Evolutionary conservation across 2,329 filamentous ascomycete species (phyloP), one percentile per base, ranked within the genome.

Genomic region (Claviceps africana): DNA sequence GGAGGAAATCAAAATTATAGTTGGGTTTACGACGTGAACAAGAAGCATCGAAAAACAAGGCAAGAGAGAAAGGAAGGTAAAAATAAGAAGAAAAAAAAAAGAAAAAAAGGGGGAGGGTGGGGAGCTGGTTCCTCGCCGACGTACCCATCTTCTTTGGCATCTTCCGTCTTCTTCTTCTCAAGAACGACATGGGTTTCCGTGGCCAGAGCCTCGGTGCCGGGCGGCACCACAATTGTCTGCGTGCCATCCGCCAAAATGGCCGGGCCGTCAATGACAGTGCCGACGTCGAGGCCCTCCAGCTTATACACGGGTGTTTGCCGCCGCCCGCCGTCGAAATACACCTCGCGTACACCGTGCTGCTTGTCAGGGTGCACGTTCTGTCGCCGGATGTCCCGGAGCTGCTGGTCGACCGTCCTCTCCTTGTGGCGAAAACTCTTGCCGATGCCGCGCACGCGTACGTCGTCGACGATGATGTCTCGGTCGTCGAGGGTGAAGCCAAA

Each of bases 221-320:
- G 91, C 0, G 87, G 86, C 2, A 96, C 82, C 0, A 96, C 87
- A 56, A 97, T 93, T 0, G 91, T 97, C 67, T 96, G 91, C 1
- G 86, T 90, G 9, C 85, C 85, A 62, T 91, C 90, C 2, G 88
- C 88, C 53, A 95, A 77, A 68, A 95, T 87, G 0, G 89, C 89
- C 1, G 90, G 90, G 0, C 90, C 90, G 48, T 76, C 72, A 51
- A 95, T 73, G 21, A 81, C 78, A 55, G 89, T 82, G 2, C 89
- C 88, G 6, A 87, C 73, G 1, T 73, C 70, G 11, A 96, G 72
- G 54, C 88, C 78, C 56, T 86, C 81, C 0, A 96, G 77, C 65
- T 86, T 89, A 68, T 89, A 95, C 49, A 95, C 80, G 0, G 88
- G 83, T 0, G 89, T 95, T 19, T 89, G 77, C 56, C 77, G 71